Evolutionary conservation across 345 rosid species (phyloP).

Genomic region (Ceriops tagal): DNA sequence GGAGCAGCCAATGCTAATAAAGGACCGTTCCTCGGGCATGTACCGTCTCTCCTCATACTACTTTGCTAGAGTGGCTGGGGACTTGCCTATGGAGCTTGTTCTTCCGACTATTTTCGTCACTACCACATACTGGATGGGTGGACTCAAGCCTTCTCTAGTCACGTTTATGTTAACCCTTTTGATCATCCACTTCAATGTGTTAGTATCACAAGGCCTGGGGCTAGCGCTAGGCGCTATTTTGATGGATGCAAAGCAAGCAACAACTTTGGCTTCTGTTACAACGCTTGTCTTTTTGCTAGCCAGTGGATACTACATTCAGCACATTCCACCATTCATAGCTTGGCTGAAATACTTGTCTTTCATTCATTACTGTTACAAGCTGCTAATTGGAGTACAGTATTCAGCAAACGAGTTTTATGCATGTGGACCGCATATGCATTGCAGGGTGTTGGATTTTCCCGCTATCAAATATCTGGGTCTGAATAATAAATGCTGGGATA

Average conservation of each 20-base stretch:
- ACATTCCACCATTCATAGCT: slow-evolving; percentile 68
- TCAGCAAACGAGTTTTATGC: slow-evolving; percentile 51
- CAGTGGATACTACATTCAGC: slow-evolving; percentile 89
- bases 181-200: slow-evolving; percentile 65
- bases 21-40: slow-evolving; percentile 86
- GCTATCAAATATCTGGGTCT: slow-evolving; percentile 51
- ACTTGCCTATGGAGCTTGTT: slow-evolving; percentile 93
- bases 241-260: slow-evolving; percentile 78
- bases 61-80: slow-evolving; percentile 69
- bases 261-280: slow-evolving; percentile 73
- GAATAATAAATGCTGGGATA: slow-evolving; percentile 51
- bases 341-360: slow-evolving; percentile 89
- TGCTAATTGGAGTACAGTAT: slow-evolving; percentile 77
- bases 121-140: slow-evolving; percentile 91
- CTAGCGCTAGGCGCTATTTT: slow-evolving; percentile 80
- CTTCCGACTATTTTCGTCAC: slow-evolving; percentile 77
- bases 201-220: slow-evolving; percentile 85
- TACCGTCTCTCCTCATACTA: slow-evolving; percentile 87
- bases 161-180: slow-evolving; percentile 64
- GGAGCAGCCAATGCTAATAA: slow-evolving; percentile 80
- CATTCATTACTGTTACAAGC: slow-evolving; percentile 82
- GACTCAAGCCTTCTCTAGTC: slow-evolving; percentile 68
- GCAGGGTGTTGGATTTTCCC: slow-evolving; percentile 74
- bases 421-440: slow-evolving; percentile 49
- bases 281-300: slow-evolving; percentile 81